These are phyloP conservation scores for Kuraishia cidri DNA, from an alignment of 805 yeast genomes.

Conservation along the genomic window DNA sequence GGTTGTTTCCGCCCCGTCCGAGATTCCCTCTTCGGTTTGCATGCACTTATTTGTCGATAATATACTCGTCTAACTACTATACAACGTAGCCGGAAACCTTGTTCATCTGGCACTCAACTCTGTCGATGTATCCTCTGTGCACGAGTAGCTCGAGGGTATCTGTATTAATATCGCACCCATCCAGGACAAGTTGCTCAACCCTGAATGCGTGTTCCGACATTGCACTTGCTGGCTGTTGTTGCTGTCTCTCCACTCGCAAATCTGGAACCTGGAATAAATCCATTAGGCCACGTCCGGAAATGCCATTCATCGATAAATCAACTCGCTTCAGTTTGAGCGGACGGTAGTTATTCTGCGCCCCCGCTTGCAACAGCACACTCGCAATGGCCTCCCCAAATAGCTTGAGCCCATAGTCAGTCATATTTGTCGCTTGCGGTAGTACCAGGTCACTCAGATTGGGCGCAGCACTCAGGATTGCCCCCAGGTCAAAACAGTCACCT, in stretches of 20 bases:
- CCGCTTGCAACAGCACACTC: not conserved
- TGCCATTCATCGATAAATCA: slow-evolving; percentile 1
- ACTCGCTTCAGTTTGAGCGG: not conserved
- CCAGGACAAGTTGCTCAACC: not conserved
- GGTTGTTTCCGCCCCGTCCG: too few species aligned
- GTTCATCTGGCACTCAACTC: too few species aligned
- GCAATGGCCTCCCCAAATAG: not conserved
- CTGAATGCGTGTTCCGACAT: not conserved
- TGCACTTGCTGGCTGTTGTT: not conserved
- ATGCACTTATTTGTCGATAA: too few species aligned
- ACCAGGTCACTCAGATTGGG: not conserved
- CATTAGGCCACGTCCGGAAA: slow-evolving; percentile 1
- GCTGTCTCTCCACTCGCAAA: not conserved
- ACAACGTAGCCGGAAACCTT: too few species aligned
- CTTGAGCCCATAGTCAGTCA: not conserved
- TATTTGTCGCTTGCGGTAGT: not conserved
- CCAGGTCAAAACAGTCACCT: not conserved
- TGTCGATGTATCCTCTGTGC: too few species aligned
- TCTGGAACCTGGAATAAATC: slow-evolving; percentile 1
- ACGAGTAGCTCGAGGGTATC: too few species aligned
- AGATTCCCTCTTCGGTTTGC: too few species aligned
- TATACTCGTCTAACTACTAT: too few species aligned
- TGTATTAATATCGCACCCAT: not conserved
- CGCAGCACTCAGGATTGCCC: not conserved
- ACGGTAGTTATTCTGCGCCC: not conserved